Evolutionary conservation across 352 stramenopile species (phyloP).

Genomic region (Aphanomyces stellatus): DNA sequence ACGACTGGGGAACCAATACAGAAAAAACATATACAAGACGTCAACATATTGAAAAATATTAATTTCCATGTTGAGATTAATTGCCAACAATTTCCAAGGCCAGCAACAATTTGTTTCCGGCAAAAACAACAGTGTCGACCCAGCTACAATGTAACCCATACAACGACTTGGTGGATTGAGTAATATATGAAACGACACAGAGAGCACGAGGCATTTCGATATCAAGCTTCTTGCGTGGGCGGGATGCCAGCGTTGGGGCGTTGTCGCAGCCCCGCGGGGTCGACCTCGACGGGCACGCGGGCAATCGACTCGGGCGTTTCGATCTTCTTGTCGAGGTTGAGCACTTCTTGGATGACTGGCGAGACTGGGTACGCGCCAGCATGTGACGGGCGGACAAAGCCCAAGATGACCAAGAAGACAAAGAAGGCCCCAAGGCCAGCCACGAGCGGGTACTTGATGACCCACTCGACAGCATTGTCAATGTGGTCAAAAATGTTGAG

Average conservation of each 20-base stretch:
- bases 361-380: background rate
- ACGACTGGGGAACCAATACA: no score
- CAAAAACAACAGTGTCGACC: no score
- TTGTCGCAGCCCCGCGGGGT: background rate
- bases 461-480: conserved; percentile 39
- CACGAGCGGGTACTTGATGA: conserved; percentile 42
- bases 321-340: background rate
- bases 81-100: no score
- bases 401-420: conserved; percentile 30
- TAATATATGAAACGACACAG: background rate
- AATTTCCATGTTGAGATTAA: background rate
- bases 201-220: background rate
- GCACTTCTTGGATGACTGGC: conserved; percentile 4
- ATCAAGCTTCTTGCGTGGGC: background rate
- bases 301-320: background rate
- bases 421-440: conserved; percentile 39
- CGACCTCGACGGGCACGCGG: background rate
- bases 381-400: background rate
- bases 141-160: no score
- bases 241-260: background rate
- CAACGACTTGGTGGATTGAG: background rate
- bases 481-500: conserved; percentile 29
- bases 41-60: background rate
- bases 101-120: no score
- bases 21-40: no score